Percentiles rank a stretch among this genome's conserved stretches.
These are phyloP conservation scores for Glutinoglossum americanum DNA, from an alignment of 495 filamentous ascomycete genomes.

Conservation along the genomic window DNA sequence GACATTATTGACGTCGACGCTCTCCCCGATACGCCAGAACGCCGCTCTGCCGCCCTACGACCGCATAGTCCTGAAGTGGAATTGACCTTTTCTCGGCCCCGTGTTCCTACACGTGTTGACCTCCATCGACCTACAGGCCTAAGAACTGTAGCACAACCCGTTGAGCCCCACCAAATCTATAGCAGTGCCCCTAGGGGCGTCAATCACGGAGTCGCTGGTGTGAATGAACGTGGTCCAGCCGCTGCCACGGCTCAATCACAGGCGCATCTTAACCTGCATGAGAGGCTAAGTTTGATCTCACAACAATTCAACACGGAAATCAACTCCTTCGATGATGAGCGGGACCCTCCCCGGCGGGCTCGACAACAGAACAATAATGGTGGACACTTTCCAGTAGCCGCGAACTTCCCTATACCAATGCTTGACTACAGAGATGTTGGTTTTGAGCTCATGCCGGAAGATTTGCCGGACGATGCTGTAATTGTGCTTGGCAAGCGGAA, in stretches of 20 bases:
- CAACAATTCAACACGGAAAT: not conserved
- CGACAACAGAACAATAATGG: not conserved
- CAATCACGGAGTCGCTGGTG: not conserved
- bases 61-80: slow-evolving; percentile 3
- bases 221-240: not conserved
- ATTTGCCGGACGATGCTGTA: slow-evolving; percentile 10
- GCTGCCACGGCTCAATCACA: not conserved
- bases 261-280: not conserved
- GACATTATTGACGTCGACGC: slow-evolving; percentile 16
- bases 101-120: not conserved
- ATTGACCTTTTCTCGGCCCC: slow-evolving; percentile 3
- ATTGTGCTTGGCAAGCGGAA: slow-evolving; percentile 14
- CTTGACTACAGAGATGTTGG: not conserved
- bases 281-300: not conserved
- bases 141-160: not conserved
- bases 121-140: not conserved
- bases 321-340: too few relatives aligned
- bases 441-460: slow-evolving; percentile 9
- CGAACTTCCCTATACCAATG: not conserved
- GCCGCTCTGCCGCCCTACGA: not conserved
- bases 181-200: not conserved
- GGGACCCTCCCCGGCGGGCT: not conserved
- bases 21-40: slow-evolving; percentile 12
- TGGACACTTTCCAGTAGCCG: not conserved
- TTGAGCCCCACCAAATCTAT: not conserved